Evolutionary conservation across 2,329 filamentous ascomycete species (phyloP), one percentile per base, ranked within the genome.

Genomic region (Neurospora crassa): DNA sequence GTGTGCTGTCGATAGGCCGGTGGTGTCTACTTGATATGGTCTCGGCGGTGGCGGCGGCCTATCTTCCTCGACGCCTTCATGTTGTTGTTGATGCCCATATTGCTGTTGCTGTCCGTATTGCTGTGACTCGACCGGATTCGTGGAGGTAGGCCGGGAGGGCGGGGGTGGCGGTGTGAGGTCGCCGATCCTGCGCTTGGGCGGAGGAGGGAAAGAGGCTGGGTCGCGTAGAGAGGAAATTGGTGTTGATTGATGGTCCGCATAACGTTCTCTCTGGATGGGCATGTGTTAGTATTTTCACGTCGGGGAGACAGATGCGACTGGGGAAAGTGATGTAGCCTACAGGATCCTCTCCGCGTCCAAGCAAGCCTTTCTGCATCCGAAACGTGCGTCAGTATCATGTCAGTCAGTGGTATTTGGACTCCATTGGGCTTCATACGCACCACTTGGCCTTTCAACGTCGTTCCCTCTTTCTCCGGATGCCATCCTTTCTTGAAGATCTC

Each of bases 131-230:
- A 79, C 74, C 72, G 77, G 72, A 63, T 24, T 72, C 76, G 40
- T 79, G 79, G 45, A 82, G 70, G 12, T 76, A 71, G 4, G 76
- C 69, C 8, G 73, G 41, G 67, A 74, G 41, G 68, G 72, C 20
- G 29, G 74, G 67, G 16, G 75, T 71, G 18, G 75, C 68, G 69
- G 70, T 67, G 67, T 75, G 68, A 45, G 29, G 43, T 78, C 80
- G 73, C 87, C 71, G 67, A 68, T 72, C 18, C 71, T 45, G 14
- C 74, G 91, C 76, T 88, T 94, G 0, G 94, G 94, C 37, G 94
- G 94, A 34, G 93, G 92, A 2, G 88, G 93, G 78, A 97, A 97
- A 18, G 89, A 87, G 1, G 88, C 80, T 1, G 93, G 94, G 78
- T 97, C 93, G 78, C 89, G 90, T 40, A 97, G 85, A 3, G 88